Percentiles rank a stretch among this genome's conserved stretches.
Evolutionary conservation across 768 basidiomycete genomes (phyloP).

Genomic region (Boletus reticulatus): DNA sequence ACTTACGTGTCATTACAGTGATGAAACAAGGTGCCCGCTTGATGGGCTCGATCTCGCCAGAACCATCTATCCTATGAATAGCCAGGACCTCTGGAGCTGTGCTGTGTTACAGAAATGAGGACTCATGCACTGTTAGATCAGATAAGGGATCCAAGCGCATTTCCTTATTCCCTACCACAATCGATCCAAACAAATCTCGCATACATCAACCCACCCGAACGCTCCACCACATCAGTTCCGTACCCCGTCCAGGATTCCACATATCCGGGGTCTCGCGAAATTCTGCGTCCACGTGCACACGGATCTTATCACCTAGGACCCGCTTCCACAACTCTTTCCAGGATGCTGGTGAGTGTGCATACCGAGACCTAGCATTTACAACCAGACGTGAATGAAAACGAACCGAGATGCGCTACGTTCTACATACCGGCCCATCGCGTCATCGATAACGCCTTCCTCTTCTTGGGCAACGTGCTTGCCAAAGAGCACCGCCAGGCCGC

Average conservation of each 20-base stretch:
- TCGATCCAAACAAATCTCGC: no score
- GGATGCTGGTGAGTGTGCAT: conserved; percentile 7
- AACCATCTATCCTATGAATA: no score
- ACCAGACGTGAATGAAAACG: no score
- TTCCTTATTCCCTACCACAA: no score
- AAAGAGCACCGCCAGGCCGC: not conserved
- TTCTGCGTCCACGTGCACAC: not conserved
- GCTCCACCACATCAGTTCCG: conserved; percentile 4
- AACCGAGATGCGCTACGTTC: no score
- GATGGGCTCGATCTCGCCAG: no score
- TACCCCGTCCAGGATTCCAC: not conserved
- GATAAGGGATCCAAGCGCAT: no score
- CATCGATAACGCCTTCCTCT: not conserved
- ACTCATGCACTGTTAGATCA: no score
- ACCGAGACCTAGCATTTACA: not conserved
- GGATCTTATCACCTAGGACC: not conserved
- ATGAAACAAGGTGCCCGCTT: no score
- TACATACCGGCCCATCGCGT: not conserved
- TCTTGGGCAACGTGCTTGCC: not conserved
- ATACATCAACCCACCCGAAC: conserved; percentile 1
- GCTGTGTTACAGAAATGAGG: no score
- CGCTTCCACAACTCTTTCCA: conserved; percentile 3
- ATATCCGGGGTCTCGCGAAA: not conserved
- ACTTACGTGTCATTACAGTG: no score
- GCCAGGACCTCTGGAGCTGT: no score